A percentile compares a stretch with the other conserved stretches of the same genome.
Evolutionary conservation across 2,329 filamentous ascomycete genomes (phyloP).

Genomic region (Truncatella angustata): DNA sequence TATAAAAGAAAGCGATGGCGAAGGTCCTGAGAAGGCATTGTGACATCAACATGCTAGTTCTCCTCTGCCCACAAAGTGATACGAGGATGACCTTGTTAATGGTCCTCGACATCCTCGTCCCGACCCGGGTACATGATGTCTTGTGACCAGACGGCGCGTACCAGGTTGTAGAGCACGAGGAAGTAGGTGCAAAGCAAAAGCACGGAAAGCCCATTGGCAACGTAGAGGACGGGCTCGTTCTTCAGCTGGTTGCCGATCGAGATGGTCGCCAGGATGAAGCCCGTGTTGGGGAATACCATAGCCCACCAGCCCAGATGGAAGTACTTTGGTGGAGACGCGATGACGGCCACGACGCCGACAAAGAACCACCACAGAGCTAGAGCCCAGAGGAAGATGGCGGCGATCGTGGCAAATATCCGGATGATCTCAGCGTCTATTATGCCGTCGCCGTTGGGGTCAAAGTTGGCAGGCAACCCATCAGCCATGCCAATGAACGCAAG

Average conservation of each 20-base stretch:
- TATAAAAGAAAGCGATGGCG: background rate
- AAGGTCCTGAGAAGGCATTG: background rate
- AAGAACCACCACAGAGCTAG: constrained; percentile 59
- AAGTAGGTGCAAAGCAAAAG: constrained; percentile 38
- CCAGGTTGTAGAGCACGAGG: constrained; percentile 42
- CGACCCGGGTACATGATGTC: constrained; percentile 56
- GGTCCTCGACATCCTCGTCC: constrained; percentile 53
- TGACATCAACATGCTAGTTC: background rate
- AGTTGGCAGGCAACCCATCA: constrained; percentile 46
- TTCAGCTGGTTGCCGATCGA: constrained; percentile 48
- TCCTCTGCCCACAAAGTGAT: no score
- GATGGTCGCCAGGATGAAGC: constrained; percentile 57
- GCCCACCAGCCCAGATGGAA: constrained; percentile 66
- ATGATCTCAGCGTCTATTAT: constrained; percentile 43
- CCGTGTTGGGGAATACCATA: constrained; percentile 61
- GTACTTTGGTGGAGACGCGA: constrained; percentile 39
- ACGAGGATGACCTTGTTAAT: constrained; percentile 25
- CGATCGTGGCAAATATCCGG: constrained; percentile 43
- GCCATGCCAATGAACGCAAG: constrained; percentile 70
- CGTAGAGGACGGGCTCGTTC: constrained; percentile 44
- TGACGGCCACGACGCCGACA: constrained; percentile 41
- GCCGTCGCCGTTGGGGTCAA: constrained; percentile 42
- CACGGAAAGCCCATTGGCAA: constrained; percentile 50
- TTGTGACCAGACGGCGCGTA: constrained; percentile 46
- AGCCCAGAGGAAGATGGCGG: constrained; percentile 62